phyloP scores from a whole-genome alignment of 805 yeast genomes.

The Debaryomyces hansenii region DNA sequence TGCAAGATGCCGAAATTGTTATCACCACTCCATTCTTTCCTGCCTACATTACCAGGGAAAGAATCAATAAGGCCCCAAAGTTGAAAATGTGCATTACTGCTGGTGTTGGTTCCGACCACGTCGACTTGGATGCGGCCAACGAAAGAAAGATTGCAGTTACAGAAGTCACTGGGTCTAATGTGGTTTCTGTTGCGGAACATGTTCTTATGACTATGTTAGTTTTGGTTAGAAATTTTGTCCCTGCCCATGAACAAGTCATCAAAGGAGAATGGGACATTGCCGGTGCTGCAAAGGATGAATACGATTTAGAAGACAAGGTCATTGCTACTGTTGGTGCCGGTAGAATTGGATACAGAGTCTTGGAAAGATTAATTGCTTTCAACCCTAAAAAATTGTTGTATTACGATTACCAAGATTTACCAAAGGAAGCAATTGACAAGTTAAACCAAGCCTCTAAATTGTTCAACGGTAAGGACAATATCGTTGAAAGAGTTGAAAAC shows the following conservation, averaged over 20 bases:
- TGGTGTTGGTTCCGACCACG: slow-evolving; percentile 84
- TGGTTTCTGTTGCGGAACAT: slow-evolving; percentile 79
- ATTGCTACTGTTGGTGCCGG: slow-evolving; percentile 83
- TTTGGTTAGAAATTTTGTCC: slow-evolving; percentile 74
- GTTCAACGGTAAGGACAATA: slow-evolving; percentile 49
- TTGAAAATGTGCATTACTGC: slow-evolving; percentile 74
- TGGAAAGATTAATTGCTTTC: slow-evolving; percentile 70
- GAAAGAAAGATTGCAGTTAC: slow-evolving; percentile 65
- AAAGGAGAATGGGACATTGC: slow-evolving; percentile 75
- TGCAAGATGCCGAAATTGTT: slow-evolving; percentile 71
- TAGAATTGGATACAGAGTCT: slow-evolving; percentile 74
- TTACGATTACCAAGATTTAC: slow-evolving; percentile 72
- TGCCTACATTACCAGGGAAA: slow-evolving; percentile 66
- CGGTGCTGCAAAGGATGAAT: slow-evolving; percentile 68
- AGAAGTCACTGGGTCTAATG: slow-evolving; percentile 84
- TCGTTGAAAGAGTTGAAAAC: slow-evolving; percentile 57
- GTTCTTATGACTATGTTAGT: slow-evolving; percentile 71
- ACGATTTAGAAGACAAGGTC: slow-evolving; percentile 73
- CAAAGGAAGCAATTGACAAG: slow-evolving; percentile 47
- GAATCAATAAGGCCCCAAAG: slow-evolving; percentile 68
- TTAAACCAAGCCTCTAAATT: slow-evolving; percentile 36
- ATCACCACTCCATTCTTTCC: slow-evolving; percentile 86
- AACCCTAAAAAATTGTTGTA: slow-evolving; percentile 72
- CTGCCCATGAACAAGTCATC: slow-evolving; percentile 70
- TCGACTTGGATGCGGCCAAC: slow-evolving; percentile 69